These are phyloP conservation scores for Parastagonospora avenae DNA, from an alignment of 2,329 filamentous ascomycete species.

Conservation along the genomic window DNA sequence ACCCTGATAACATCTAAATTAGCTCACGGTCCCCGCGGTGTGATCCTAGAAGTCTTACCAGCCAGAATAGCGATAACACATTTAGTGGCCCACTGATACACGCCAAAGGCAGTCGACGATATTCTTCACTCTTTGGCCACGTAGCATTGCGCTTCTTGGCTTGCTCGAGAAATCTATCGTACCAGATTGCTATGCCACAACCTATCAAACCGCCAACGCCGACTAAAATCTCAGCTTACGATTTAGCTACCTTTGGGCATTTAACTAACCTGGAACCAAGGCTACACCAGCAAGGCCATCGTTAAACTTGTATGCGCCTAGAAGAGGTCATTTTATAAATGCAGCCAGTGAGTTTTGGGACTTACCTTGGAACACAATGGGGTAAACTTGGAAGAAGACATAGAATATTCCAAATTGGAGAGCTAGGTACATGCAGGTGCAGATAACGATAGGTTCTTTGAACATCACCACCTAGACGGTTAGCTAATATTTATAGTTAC, in stretches of 20 bases:
- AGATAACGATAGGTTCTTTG: constrained; percentile 72
- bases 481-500: constrained; percentile 7
- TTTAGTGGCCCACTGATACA: constrained; percentile 67
- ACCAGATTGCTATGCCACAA: constrained; percentile 64
- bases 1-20: constrained; percentile 8
- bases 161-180: constrained; percentile 62
- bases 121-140: constrained; percentile 47
- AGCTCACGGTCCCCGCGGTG: constrained; percentile 9
- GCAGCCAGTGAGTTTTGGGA: constrained; percentile 34
- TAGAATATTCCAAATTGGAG: constrained; percentile 64
- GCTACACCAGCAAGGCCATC: constrained; percentile 9
- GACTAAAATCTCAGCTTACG: constrained; percentile 67
- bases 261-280: constrained; percentile 47
- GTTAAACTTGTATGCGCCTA: constrained; percentile 10
- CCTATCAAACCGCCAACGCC: constrained; percentile 63
- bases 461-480: constrained; percentile 59
- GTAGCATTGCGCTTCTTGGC: constrained; percentile 60
- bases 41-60: constrained; percentile 9
- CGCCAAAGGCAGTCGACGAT: constrained; percentile 70
- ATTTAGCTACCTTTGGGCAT: constrained; percentile 64
- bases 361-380: constrained; percentile 62
- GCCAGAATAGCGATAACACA: constrained; percentile 19
- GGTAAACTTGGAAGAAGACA: constrained; percentile 76
- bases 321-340: constrained; percentile 6
- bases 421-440: constrained; percentile 69